Base-by-base conservation (phyloP, 2,329 filamentous ascomycete genomes). In the Tympanopsis confertula region DNA sequence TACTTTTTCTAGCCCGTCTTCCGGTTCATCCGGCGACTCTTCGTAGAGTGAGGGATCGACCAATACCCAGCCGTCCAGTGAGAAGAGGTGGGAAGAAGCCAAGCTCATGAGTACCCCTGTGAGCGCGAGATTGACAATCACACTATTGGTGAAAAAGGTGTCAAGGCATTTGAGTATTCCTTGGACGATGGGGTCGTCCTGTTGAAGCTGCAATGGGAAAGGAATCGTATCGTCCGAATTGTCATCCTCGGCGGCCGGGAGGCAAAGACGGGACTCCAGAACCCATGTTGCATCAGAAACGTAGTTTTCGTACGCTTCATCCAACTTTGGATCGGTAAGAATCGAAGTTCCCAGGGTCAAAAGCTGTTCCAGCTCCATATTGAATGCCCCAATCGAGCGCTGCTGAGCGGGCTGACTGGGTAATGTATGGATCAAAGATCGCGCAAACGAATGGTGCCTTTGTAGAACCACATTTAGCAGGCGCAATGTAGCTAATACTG, bases 111-210 rank as follows among this genome's bases (percentile, higher is more conserved):
- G 30, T 10, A 33, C 30, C 17, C 17, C 30, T 10, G 30, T 33
- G 7, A 33, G 15, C 10, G 30, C 30, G 10, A 33, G 30, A 17
- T 33, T 33, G 10, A 33, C 30, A 7, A 33, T 17, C 7, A 33
- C 30, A 17, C 30, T 33, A 17, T 33, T 33, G 30, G 30, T 33
- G 30, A 33, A 33, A 15, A 33, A 33, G 12, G 7, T 17, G 30
- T 15, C 10, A 12, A 33, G 30, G 15, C 12, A 18, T 7, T 33
- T 33, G 10, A 33, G 15, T 18, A 33, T 10, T 33, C 17, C 30
- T 33, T 15, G 30, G 12, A 33, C 15, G 10, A 33, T 10, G 15
- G 10, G 10, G 15, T 33, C 30, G 15, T 17, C 30, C 17, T 33
- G 12, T 33, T 18, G 30, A 7, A 33, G 30, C 17, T 33, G 10